These are phyloP conservation scores for Podospora pseudopauciseta DNA, from an alignment of 495 filamentous ascomycete species.

Conservation along the genomic window DNA sequence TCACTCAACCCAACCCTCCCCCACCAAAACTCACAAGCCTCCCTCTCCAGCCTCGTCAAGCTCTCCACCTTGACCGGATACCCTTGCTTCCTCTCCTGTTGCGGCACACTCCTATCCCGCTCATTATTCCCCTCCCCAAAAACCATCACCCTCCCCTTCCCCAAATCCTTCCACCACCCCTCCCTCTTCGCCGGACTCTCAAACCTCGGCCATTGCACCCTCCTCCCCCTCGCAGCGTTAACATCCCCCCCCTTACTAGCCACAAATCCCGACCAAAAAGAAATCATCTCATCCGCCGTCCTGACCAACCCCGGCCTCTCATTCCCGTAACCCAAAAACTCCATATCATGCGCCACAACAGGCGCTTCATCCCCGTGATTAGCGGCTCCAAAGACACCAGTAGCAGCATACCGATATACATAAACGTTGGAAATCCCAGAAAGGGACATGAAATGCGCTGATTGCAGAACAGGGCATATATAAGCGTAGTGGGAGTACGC, in stretches of 20 bases:
- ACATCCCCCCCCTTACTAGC: slow-evolving; percentile 44
- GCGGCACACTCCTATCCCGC: slow-evolving; percentile 25
- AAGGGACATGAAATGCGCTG: slow-evolving; percentile 51
- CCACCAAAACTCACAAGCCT: slow-evolving; percentile 60
- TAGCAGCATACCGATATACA: slow-evolving; percentile 58
- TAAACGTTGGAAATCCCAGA: slow-evolving; percentile 47
- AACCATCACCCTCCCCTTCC: slow-evolving; percentile 36
- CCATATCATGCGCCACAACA: slow-evolving; percentile 53
- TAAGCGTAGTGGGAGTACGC: slow-evolving; percentile 66
- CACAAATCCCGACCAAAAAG: slow-evolving; percentile 55
- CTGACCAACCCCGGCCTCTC: slow-evolving; percentile 42
- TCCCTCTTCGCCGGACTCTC: slow-evolving; percentile 23
- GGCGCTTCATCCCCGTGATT: slow-evolving; percentile 59
- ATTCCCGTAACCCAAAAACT: slow-evolving; percentile 28
- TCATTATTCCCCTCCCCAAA: slow-evolving; percentile 65
- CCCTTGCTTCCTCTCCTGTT: slow-evolving; percentile 40
- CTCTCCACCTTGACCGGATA: slow-evolving; percentile 40
- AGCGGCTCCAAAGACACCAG: slow-evolving; percentile 45
- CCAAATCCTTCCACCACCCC: slow-evolving; percentile 20
- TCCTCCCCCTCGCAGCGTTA: slow-evolving; percentile 32
- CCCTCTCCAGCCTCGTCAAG: slow-evolving; percentile 43
- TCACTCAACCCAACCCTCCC: slow-evolving; percentile 39
- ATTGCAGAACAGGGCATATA: slow-evolving; percentile 61
- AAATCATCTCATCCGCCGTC: slow-evolving; percentile 52
- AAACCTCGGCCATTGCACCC: slow-evolving; percentile 31